Conservation (phyloP, 2,329 filamentous ascomycete genomes). For the Penicillium sp. region DNA sequence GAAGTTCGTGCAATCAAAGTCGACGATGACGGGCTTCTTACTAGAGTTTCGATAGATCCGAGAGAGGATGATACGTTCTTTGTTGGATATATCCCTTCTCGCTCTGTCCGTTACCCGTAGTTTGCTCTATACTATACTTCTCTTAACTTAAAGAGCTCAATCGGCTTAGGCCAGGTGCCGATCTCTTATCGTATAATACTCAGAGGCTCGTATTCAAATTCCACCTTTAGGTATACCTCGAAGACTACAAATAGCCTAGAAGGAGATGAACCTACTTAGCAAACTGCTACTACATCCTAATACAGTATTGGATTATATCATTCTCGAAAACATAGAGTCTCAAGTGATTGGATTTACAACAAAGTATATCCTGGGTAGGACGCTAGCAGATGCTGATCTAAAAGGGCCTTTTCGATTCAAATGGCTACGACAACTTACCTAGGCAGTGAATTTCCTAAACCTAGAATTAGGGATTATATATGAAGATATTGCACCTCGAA, state of each 20-base stretch:
- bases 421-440: conserved; percentile 25
- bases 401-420: conserved; percentile 23
- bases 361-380: conserved; percentile 25
- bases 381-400: conserved; percentile 27
- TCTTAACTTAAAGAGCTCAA: conserved; percentile 19
- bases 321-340: conserved; percentile 25
- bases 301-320: conserved; percentile 28
- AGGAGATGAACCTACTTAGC: conserved; percentile 27
- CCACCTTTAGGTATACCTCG: conserved; percentile 13
- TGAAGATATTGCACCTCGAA: conserved; percentile 33
- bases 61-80: conserved; percentile 19
- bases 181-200: conserved; percentile 10
- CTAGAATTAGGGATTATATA: conserved; percentile 31
- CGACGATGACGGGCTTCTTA: conserved; percentile 21
- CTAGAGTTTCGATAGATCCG: conserved; percentile 19
- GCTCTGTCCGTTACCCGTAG: conserved; percentile 6
- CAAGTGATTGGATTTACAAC: conserved; percentile 29
- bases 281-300: conserved; percentile 28
- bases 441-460: conserved; percentile 25
- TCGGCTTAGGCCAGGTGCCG: conserved; percentile 17
- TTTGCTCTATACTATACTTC: conserved; percentile 13
- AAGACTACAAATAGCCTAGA: conserved; percentile 23
- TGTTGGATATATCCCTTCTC: conserved; percentile 20
- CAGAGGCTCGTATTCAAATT: conserved; percentile 21
- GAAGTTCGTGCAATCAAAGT: conserved; percentile 20